A percentile compares a stretch with the other conserved stretches of the same genome.
Evolutionary conservation across 805 yeast species (phyloP).

Genomic region (Candida oleophila): DNA sequence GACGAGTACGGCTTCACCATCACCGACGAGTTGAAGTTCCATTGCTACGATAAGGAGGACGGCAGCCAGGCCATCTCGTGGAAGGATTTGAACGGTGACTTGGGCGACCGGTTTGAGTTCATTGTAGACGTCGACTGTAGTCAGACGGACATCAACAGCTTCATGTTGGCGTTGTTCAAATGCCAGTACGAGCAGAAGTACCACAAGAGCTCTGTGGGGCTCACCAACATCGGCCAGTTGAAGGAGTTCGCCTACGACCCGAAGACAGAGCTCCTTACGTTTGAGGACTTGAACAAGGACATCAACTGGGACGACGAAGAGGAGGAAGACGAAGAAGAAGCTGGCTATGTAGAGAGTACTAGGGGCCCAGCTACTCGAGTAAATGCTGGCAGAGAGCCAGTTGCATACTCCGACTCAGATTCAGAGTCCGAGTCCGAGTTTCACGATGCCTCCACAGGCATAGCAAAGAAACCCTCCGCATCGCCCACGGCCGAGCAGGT

Average conservation of each 20-base stretch:
- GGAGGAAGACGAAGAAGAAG: constrained; percentile 25
- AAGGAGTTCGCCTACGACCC: constrained; percentile 52
- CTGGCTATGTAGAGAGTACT: too few species aligned
- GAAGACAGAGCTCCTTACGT: constrained; percentile 17
- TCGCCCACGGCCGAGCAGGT: constrained; percentile 6
- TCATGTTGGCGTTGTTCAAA: constrained; percentile 56
- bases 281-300: constrained; percentile 20
- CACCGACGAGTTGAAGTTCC: constrained; percentile 57
- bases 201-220: constrained; percentile 48
- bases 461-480: background rate
- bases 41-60: constrained; percentile 49
- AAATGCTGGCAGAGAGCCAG: constrained; percentile 3
- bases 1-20: constrained; percentile 77
- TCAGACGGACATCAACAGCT: constrained; percentile 55
- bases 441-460: constrained; percentile 12
- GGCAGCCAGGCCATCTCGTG: constrained; percentile 67
- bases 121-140: constrained; percentile 63
- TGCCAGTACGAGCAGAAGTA: constrained; percentile 80
- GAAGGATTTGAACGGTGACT: constrained; percentile 83
- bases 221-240: constrained; percentile 45
- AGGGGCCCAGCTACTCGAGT: too few species aligned
- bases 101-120: constrained; percentile 82
- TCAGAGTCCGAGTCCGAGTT: constrained; percentile 15
- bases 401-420: constrained; percentile 10
- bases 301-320: constrained; percentile 21